Evolutionary conservation across 371 early-diverging fungal genomes (phyloP).

Genomic region (Coemansia sp.): DNA sequence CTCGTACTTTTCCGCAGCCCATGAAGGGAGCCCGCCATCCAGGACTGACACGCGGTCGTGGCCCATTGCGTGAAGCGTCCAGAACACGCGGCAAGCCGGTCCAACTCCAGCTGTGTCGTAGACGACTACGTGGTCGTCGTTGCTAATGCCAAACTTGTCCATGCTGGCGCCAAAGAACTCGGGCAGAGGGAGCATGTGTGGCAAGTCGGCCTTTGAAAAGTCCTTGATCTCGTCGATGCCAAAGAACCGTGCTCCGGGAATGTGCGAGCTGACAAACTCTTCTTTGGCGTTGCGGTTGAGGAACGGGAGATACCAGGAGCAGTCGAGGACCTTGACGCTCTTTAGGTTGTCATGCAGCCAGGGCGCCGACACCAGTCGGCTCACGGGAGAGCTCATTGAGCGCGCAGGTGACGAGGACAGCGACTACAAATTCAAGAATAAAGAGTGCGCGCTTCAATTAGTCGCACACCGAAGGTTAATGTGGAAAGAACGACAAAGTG

Average conservation of each 20-base stretch:
- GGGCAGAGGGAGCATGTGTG: slow-evolving; percentile 79
- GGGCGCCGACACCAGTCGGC: slow-evolving; percentile 55
- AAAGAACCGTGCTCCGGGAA: slow-evolving; percentile 67
- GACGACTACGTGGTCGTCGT: slow-evolving; percentile 71
- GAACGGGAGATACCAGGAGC: slow-evolving; percentile 88
- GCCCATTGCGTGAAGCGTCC: slow-evolving; percentile 88
- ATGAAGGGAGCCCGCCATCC: slow-evolving; percentile 83
- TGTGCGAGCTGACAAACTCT: slow-evolving; percentile 65
- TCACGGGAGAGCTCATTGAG: not conserved
- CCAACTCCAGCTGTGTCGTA: slow-evolving; percentile 75
- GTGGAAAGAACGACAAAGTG: too few species aligned
- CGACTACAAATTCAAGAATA: too few species aligned
- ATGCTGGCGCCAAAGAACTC: slow-evolving; percentile 34
- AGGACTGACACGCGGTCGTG: slow-evolving; percentile 81
- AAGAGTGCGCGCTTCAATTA: too few species aligned
- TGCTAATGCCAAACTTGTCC: slow-evolving; percentile 69
- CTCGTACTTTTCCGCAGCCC: slow-evolving; percentile 66
- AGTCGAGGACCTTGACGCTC: slow-evolving; percentile 75
- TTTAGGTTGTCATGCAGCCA: slow-evolving; percentile 59
- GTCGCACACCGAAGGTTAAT: too few species aligned
- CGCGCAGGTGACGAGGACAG: not conserved
- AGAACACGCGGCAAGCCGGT: slow-evolving; percentile 75
- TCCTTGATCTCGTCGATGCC: slow-evolving; percentile 77
- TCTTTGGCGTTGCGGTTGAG: slow-evolving; percentile 63
- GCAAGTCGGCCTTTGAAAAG: slow-evolving; percentile 56